These are phyloP conservation scores for Przewalskia tangutica DNA, from an alignment of 257 asterid genomes.

Conservation along the genomic window DNA sequence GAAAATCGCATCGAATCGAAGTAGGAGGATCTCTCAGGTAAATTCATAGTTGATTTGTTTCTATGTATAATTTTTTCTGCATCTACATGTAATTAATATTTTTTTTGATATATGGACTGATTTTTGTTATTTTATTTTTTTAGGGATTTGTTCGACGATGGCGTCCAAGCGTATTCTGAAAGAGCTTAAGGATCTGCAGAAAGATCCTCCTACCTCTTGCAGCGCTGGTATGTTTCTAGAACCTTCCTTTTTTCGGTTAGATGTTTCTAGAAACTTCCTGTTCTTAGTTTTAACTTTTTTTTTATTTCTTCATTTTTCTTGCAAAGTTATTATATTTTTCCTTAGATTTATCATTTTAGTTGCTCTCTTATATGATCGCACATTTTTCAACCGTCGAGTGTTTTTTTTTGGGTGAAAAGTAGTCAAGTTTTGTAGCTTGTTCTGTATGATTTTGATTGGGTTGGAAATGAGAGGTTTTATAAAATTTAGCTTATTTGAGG, in stretches of 20 bases:
- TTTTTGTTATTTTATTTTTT: not conserved
- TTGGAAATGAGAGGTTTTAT: not conserved
- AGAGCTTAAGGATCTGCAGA: conserved; percentile 7
- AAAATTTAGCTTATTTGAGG: not conserved
- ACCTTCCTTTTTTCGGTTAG: not conserved
- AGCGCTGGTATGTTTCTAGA: not conserved
- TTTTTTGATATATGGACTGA: not conserved
- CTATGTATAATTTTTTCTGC: too few relatives aligned
- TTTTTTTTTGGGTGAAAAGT: not conserved
- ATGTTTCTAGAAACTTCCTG: not conserved
- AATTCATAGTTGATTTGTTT: not conserved
- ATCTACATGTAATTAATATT: too few relatives aligned
- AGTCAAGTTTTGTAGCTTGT: not conserved
- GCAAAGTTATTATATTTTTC: not conserved
- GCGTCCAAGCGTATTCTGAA: conserved; percentile 9
- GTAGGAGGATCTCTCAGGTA: conserved; percentile 2
- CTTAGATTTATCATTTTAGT: not conserved
- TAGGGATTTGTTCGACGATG: conserved; percentile 1
- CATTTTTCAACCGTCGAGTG: not conserved
- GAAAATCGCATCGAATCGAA: not conserved
- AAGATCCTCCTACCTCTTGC: conserved; percentile 10
- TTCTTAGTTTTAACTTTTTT: too few relatives aligned
- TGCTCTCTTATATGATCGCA: not conserved
- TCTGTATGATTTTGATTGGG: not conserved
- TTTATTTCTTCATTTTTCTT: not conserved